Percentiles rank a stretch among this genome's conserved stretches.
Conservation (phyloP, 345 rosid genomes). For the Eucalyptus sp. region DNA sequence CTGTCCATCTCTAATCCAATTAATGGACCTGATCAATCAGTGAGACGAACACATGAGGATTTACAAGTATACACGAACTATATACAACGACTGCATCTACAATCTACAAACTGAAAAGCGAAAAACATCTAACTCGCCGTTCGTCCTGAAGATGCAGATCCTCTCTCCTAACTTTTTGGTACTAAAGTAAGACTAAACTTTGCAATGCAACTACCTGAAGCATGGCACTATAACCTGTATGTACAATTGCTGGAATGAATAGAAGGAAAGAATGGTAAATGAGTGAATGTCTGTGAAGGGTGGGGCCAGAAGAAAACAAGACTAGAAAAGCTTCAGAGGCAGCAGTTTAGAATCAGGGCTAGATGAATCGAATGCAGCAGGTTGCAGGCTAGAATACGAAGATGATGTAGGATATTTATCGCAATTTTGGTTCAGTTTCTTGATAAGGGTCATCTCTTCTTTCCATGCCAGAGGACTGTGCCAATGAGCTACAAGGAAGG, state of each 20-base stretch:
- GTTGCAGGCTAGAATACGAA: neutral
- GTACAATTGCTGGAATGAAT: neutral
- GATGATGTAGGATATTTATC: neutral
- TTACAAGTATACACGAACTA: neutral
- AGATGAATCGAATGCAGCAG: neutral
- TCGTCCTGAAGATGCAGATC: neutral
- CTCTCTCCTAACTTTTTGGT: neutral
- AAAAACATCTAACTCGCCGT: neutral
- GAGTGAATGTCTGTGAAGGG: neutral
- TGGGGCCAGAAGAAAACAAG: neutral
- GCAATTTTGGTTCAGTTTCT: neutral
- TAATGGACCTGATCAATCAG: neutral
- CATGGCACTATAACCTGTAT: neutral
- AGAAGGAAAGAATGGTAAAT: neutral
- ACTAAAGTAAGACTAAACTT: neutral
- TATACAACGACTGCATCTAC: neutral
- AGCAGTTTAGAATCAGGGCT: neutral
- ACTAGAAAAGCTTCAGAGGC: neutral
- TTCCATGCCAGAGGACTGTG: neutral
- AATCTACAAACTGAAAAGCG: neutral
- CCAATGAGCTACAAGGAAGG: neutral
- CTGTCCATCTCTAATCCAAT: neutral
- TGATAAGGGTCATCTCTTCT: neutral
- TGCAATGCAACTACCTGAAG: neutral
- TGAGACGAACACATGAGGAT: neutral